Base-by-base conservation (phyloP, 2,329 filamentous ascomycete genomes). In the Monosporascus sp. region DNA sequence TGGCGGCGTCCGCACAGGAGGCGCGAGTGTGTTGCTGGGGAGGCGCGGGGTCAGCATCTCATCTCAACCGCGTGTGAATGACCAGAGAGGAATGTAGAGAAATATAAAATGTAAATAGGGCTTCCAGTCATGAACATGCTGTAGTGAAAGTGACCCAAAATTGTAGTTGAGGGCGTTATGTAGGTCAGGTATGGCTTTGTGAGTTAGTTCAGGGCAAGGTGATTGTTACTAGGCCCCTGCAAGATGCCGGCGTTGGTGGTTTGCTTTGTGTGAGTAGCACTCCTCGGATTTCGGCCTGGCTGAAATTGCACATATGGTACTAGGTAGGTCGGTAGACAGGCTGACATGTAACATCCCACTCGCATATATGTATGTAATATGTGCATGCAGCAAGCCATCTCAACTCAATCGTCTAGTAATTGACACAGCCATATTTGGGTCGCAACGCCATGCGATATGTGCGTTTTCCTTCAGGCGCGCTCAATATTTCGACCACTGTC, bases 1-100 rank as follows among this genome's bases (percentile, higher is more conserved):
- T 39, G 73, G 67, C 37, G 67, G 69, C 25, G 68, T 57, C 54
- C 64, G 64, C 31, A 64, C 62, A 9, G 69, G 58, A 50, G 69
- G 64, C 31, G 64, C 61, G 6, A 58, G 56, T 63, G 54, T 63
- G 51, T 67, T 70, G 58, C 55, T 63, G 54, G 55, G 56, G 59
- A 58, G 53, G 44, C 49, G 58, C 52, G 57, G 52, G 47, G 60
- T 66, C 50, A 63, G 63, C 58, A 65, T 64, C 41, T 53, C 63
- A 50, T 52, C 39, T 43, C 18, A 20, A 20, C 37, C 37, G 22
- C 24, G 17, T 48, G 22, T 17, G 47, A 20, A 39, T n/a, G 25
- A 35, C 14, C 47, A 51, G 20, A 25, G 27, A 22, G n/a, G 47
- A 37, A 8, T 39, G 17, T 17, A 27, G 48, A 37, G 35, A 18